Base-by-base conservation (phyloP, 192 early-diverging fungal species). In the Umbelopsis sp. region DNA sequence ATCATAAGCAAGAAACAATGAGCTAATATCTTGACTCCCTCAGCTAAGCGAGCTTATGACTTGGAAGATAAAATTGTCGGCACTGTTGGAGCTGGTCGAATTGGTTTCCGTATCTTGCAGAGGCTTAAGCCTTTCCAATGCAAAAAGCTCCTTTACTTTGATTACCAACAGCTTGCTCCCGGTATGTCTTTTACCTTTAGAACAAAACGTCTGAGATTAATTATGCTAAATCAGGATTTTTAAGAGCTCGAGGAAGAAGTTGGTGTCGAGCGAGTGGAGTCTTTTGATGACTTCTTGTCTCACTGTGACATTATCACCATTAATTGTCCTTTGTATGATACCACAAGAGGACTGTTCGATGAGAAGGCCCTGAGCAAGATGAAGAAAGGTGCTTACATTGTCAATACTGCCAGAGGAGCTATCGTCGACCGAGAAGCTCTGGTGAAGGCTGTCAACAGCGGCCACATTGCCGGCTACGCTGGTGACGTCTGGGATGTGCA, bases 51-150 rank as follows among this genome's bases (percentile, higher is more conserved):
- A 1, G 22, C 72, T 27, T 73, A 70, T 35, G 72, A 73, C 27
- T 18, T 73, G 27, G 72, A 73, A 37, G 72, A 61, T 25, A 73
- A 70, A 35, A 48, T 70, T 13, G 48, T 73, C 18, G 72, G 66
- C 8, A 69, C 67, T 2, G 45, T 73, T 33, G 72, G 72, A 4
- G 65, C 67, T 11, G 72, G 72, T 2, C 71, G 72, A 30, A 73
- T 73, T 20, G 72, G 72, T 23, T 70, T 64, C 21, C 66, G 66
- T n/a, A 70, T 73, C 22, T 46, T 73, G 35, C 64, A 73, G 33
- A 33, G 72, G 18, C 46, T 73, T 8, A n/a, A 44, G 69, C 72
- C 72, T 11, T 73, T 73, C 49, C 52, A 73, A n/a, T 52, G 50
- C 45, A 73, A 73, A 25, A 44, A 66, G 21, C 45, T 66, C 1